A percentile compares a stretch with the other conserved stretches of the same genome.
Evolutionary conservation across 2,329 filamentous ascomycete genomes (phyloP).

Genomic region (Elsinoe fawcettii): DNA sequence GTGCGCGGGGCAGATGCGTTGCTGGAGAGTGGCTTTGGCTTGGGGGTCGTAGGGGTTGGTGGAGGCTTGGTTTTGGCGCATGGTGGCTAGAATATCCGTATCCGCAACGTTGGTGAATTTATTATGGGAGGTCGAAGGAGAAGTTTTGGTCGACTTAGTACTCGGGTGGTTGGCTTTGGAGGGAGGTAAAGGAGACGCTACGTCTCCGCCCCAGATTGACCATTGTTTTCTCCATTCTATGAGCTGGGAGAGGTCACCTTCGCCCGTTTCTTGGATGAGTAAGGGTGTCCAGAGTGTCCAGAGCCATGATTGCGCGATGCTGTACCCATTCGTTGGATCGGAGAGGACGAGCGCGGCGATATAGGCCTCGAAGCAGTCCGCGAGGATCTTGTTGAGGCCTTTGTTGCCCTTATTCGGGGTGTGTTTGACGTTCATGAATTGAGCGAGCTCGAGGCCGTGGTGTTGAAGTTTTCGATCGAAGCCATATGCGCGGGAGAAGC

Average conservation of each 20-base stretch:
- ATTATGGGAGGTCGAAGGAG: not conserved
- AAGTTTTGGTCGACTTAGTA: no score
- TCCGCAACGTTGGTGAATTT: conserved; percentile 12
- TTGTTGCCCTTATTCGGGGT: conserved; percentile 36
- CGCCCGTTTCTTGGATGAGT: conserved; percentile 37
- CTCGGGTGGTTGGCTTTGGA: not conserved
- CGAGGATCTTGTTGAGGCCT: conserved; percentile 63
- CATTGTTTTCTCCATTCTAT: not conserved
- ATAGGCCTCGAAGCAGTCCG: conserved; percentile 87
- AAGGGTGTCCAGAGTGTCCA: conserved; percentile 64
- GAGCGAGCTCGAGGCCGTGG: conserved; percentile 30
- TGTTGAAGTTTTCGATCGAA: conserved; percentile 58
- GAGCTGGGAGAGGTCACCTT: not conserved
- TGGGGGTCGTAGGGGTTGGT: conserved; percentile 29
- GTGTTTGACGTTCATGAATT: conserved; percentile 20
- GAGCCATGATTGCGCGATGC: conserved; percentile 61
- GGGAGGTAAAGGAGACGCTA: not conserved
- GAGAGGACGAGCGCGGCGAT: conserved; percentile 69
- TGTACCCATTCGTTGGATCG: conserved; percentile 55
- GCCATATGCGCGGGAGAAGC: conserved; percentile 62
- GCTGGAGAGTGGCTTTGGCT: conserved; percentile 35
- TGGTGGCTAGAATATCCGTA: conserved; percentile 11
- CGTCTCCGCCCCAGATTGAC: not conserved
- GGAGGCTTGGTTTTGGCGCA: conserved; percentile 23
- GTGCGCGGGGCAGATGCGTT: conserved; percentile 27